Evolutionary conservation across 768 basidiomycete species (phyloP).

Genomic region (Calocybe indica): DNA sequence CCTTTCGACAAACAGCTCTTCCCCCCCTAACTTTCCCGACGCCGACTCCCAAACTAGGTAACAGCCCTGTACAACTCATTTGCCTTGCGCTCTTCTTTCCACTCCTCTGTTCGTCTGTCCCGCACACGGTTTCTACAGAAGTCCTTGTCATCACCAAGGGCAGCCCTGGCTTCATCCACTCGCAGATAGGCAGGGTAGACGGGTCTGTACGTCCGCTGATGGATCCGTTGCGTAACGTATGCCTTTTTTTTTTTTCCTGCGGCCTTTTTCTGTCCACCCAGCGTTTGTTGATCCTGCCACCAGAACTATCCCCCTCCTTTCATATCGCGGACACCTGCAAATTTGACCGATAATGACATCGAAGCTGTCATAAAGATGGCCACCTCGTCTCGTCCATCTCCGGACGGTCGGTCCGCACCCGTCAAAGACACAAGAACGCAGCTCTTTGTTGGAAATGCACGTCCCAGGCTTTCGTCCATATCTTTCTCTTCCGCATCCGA

Average conservation of each 20-base stretch:
- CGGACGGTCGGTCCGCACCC: slow-evolving; percentile 40
- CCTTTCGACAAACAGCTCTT: too few relatives aligned
- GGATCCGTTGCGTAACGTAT: too few relatives aligned
- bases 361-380: slow-evolving; percentile 90
- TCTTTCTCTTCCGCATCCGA: slow-evolving; percentile 3
- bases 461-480: slow-evolving; percentile 16
- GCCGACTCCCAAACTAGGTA: too few relatives aligned
- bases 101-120: too few relatives aligned
- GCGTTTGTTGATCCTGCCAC: slow-evolving; percentile 1
- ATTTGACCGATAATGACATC: slow-evolving; percentile 76
- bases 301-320: slow-evolving; percentile 8
- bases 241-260: background rate
- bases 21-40: too few relatives aligned
- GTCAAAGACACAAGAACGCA: slow-evolving; percentile 87
- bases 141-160: too few relatives aligned
- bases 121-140: too few relatives aligned
- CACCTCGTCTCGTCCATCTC: slow-evolving; percentile 58
- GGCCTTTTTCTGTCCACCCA: background rate
- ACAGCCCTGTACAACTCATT: too few relatives aligned
- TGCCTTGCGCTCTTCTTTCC: too few relatives aligned
- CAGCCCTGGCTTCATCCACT: too few relatives aligned
- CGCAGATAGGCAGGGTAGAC: too few relatives aligned
- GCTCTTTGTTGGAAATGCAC: slow-evolving; percentile 92
- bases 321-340: slow-evolving; percentile 8
- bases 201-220: too few relatives aligned